Conservation (phyloP, 2,329 filamentous ascomycete genomes). For the Venturia effusa region DNA sequence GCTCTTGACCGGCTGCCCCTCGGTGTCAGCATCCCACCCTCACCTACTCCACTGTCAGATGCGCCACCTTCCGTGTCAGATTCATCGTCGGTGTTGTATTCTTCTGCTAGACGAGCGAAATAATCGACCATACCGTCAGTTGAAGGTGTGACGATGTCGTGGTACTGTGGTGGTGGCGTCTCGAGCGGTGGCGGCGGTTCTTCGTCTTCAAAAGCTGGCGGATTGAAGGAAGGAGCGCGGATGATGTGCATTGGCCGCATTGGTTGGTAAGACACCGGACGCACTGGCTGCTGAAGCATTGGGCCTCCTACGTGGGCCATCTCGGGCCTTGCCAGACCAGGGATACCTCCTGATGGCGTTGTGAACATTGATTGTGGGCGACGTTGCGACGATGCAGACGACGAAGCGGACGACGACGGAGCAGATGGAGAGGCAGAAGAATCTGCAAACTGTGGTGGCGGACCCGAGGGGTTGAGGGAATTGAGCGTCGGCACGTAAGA, state of each 20-base stretch:
- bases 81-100: slow-evolving; percentile 50
- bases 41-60: slow-evolving; percentile 20
- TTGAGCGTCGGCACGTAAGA: slow-evolving; percentile 46
- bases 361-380: background rate
- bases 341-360: slow-evolving; percentile 11
- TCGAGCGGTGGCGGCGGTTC: slow-evolving; percentile 60
- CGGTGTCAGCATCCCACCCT: slow-evolving; percentile 22
- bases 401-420: background rate
- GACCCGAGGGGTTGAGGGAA: slow-evolving; percentile 29
- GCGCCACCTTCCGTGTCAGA: slow-evolving; percentile 39
- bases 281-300: slow-evolving; percentile 20
- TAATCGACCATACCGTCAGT: slow-evolving; percentile 71
- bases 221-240: slow-evolving; percentile 75
- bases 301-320: slow-evolving; percentile 35
- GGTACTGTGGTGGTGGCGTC: slow-evolving; percentile 79
- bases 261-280: slow-evolving; percentile 15
- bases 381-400: slow-evolving; percentile 16
- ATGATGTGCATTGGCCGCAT: slow-evolving; percentile 72
- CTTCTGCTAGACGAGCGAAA: slow-evolving; percentile 65
- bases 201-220: slow-evolving; percentile 77
- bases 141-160: slow-evolving; percentile 58
- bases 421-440: background rate
- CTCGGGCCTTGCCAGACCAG: slow-evolving; percentile 42
- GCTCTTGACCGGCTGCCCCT: background rate
- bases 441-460: background rate